Evolutionary conservation across 2,329 filamentous ascomycete genomes (phyloP).

Genomic region (Colletotrichum abscissum): DNA sequence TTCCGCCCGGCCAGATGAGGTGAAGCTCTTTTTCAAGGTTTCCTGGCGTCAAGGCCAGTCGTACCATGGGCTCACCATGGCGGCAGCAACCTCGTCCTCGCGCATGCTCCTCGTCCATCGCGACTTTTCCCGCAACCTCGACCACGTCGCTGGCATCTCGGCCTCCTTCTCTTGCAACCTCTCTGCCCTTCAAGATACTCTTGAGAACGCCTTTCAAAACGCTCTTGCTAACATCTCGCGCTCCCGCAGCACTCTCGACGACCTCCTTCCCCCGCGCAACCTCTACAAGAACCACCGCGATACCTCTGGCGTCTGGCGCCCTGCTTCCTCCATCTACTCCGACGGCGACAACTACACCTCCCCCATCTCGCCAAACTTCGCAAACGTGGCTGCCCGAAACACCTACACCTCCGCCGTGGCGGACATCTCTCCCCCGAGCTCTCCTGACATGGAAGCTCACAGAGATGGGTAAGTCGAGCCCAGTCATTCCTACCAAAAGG

Average conservation of each 20-base stretch:
- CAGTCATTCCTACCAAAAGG: background rate
- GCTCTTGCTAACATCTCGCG: constrained; percentile 15
- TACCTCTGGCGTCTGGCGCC: constrained; percentile 27
- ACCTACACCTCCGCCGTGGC: constrained; percentile 38
- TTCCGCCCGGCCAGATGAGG: background rate
- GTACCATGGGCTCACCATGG: background rate
- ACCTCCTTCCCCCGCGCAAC: constrained; percentile 20
- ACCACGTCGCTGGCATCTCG: background rate
- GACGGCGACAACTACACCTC: constrained; percentile 21
- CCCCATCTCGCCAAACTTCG: constrained; percentile 31
- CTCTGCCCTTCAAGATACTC: background rate
- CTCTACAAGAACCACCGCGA: constrained; percentile 1
- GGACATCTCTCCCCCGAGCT: constrained; percentile 68
- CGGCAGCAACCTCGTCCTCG: constrained; percentile 11
- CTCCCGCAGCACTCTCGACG: constrained; percentile 21
- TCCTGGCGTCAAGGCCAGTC: background rate
- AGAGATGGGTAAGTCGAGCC: constrained; percentile 53
- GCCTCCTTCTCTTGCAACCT: background rate
- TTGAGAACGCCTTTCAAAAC: background rate
- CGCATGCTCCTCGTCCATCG: constrained; percentile 9
- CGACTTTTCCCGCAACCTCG: constrained; percentile 10
- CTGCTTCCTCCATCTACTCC: constrained; percentile 35
- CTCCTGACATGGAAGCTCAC: constrained; percentile 57
- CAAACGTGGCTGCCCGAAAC: constrained; percentile 37
- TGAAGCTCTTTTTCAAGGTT: background rate